phyloP scores from a whole-genome alignment of 108 stramenopile genomes.

The Cyclotella atomus region DNA sequence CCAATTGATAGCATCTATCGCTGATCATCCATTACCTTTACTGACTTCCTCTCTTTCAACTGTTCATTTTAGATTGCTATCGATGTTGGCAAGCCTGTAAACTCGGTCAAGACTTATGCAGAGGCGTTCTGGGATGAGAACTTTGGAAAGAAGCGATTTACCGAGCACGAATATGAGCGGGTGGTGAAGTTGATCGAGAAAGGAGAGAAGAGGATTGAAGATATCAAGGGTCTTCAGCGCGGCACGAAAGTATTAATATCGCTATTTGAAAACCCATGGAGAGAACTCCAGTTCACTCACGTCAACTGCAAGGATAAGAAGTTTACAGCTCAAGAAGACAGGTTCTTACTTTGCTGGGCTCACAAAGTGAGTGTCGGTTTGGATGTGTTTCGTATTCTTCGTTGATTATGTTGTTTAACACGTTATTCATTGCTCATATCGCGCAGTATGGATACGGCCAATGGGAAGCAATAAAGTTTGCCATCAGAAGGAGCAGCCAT shows the following conservation, averaged over 20 bases:
- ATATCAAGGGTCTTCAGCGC: conserved; percentile 72
- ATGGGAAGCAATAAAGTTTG: conserved; percentile 90
- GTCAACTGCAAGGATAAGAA: conserved; percentile 58
- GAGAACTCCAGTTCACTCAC: conserved; percentile 81
- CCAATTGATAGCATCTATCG: background rate
- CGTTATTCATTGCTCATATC: no score
- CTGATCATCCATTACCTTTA: background rate
- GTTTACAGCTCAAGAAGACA: conserved; percentile 50
- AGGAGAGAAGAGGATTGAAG: conserved; percentile 81
- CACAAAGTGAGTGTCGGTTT: conserved; percentile 83
- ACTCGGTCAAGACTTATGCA: conserved; percentile 60
- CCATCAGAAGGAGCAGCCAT: conserved; percentile 76
- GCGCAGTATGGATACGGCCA: conserved; percentile 81
- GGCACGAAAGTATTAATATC: conserved; percentile 72
- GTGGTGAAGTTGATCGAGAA: conserved; percentile 80
- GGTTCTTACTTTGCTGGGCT: conserved; percentile 61
- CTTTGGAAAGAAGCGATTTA: conserved; percentile 72
- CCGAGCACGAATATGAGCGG: conserved; percentile 89
- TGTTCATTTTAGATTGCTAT: conserved; percentile 58
- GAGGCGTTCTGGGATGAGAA: conserved; percentile 79
- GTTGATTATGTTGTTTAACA: no score
- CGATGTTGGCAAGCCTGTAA: conserved; percentile 76
- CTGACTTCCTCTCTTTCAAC: background rate
- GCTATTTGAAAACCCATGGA: conserved; percentile 90
- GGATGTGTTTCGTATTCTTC: background rate